Evolutionary conservation across 805 yeast species (phyloP).

Genomic region (Spathaspora sp.): DNA sequence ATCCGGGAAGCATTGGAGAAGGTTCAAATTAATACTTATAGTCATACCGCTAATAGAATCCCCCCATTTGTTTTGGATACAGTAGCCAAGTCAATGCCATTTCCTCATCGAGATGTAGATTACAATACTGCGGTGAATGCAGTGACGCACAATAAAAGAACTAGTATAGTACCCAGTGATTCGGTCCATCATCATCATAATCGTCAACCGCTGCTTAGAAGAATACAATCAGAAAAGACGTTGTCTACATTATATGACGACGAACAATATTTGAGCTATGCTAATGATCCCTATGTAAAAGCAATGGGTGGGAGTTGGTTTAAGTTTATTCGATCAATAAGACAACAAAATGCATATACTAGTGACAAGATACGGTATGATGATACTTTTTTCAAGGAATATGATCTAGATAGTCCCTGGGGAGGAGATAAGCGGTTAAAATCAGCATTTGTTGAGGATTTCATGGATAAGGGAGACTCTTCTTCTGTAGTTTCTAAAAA

Average conservation of each 20-base stretch:
- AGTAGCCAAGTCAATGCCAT: conserved; percentile 28
- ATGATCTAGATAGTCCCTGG: conserved; percentile 54
- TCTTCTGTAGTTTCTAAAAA: background rate
- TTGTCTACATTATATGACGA: conserved; percentile 15
- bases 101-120: conserved; percentile 31
- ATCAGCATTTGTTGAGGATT: conserved; percentile 14
- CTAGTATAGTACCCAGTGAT: background rate
- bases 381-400: conserved; percentile 25
- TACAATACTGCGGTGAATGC: background rate
- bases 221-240: conserved; percentile 3
- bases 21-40: conserved; percentile 27
- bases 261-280: conserved; percentile 31
- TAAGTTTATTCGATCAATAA: conserved; percentile 44
- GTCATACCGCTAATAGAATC: conserved; percentile 32
- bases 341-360: conserved; percentile 39
- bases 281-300: conserved; percentile 34
- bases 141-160: background rate
- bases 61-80: conserved; percentile 69
- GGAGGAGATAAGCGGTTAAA: conserved; percentile 66
- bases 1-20: conserved; percentile 21
- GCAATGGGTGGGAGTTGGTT: conserved; percentile 49
- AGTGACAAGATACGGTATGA: conserved; percentile 22
- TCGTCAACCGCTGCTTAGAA: conserved; percentile 6
- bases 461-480: background rate
- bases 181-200: background rate